These are phyloP conservation scores for Ceratobasidium sp. DNA, from an alignment of 1,284 basidiomycete genomes.

Conservation along the genomic window DNA sequence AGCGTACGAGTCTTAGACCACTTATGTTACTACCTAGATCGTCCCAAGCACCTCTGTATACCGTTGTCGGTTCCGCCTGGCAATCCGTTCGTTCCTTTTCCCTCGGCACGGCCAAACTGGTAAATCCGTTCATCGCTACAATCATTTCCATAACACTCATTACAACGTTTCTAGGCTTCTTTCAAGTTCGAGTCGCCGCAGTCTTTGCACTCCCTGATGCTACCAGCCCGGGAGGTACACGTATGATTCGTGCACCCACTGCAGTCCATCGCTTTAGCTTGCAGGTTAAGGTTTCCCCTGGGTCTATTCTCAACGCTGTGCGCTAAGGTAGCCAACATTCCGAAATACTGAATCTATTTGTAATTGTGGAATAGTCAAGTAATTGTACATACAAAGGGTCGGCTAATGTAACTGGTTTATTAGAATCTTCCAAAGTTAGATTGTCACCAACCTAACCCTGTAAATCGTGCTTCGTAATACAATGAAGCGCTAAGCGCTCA, in stretches of 20 bases:
- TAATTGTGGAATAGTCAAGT: too few species aligned
- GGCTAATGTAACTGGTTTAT: too few species aligned
- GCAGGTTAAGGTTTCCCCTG: slow-evolving; percentile 34
- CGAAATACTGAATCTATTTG: too few species aligned
- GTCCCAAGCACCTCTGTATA: slow-evolving; percentile 28
- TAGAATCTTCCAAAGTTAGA: too few species aligned
- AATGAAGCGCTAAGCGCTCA: too few species aligned
- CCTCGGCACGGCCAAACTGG: slow-evolving; percentile 25
- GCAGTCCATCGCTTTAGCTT: slow-evolving; percentile 33
- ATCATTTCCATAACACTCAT: slow-evolving; percentile 1
- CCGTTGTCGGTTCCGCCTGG: slow-evolving; percentile 33
- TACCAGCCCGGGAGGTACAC: background rate
- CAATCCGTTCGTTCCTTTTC: slow-evolving; percentile 17
- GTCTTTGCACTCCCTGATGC: slow-evolving; percentile 27
- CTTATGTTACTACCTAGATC: background rate
- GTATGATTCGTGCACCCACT: slow-evolving; percentile 24
- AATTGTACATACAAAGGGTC: too few species aligned
- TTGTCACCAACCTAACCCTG: too few species aligned
- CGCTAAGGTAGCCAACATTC: too few species aligned
- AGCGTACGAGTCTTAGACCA: background rate
- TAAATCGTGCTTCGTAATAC: too few species aligned
- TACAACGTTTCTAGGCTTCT: slow-evolving; percentile 9
- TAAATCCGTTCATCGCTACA: slow-evolving; percentile 3
- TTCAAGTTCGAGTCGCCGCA: slow-evolving; percentile 27
- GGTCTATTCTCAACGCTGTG: slow-evolving; percentile 34